Evolutionary conservation across 164 flowering plant species (phyloP), one percentile per base, ranked within the genome.

Genomic region (Aristolochia californica): DNA sequence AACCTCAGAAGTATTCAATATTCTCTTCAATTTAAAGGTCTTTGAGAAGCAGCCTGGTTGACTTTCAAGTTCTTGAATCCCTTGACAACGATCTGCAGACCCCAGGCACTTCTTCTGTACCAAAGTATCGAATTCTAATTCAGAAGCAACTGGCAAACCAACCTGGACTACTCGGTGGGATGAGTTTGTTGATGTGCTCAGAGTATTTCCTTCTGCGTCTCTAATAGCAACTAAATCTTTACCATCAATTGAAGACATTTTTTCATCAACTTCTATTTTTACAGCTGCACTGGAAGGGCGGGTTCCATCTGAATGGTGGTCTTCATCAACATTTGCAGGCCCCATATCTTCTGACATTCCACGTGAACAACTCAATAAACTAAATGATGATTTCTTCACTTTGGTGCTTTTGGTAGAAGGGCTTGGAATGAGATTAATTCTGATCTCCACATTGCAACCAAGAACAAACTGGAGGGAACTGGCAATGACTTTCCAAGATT

Each of bases 401-500:
- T 75, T 83, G 43, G 53, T 47, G 66, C 30, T 38, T 59, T 65
- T 79, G 50, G 68, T 63, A 15, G 73, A 44, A 63, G 66, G 53
- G 62, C 66, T 25, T 53, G 71, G 59, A 22, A 62, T 62, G 52
- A 83, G 76, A 67, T 78, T 83, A 55, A 88, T 77, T 66, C 85
- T 78, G 13, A 91, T 75, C 69, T 88, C 96, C 17, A 91, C 83
- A 61, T 91, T 86, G 58, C 83, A 72, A 13, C 95, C 85, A 63
- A 91, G 72, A n/a, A 75, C 67, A 47, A 68, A 68, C 61, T 83
- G 91, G 61, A 91, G 82, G 28, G 80, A 79, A 64, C 76, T 74
- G 28, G 95, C 95, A 69, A 91, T 88, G 56, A 66, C 45, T 68
- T 88, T 86, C 98, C 90, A 83, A 13, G 88, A 82, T 53, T 77